Conservation (phyloP, 352 stramenopile genomes). For the Aphanomyces stellatus region DNA sequence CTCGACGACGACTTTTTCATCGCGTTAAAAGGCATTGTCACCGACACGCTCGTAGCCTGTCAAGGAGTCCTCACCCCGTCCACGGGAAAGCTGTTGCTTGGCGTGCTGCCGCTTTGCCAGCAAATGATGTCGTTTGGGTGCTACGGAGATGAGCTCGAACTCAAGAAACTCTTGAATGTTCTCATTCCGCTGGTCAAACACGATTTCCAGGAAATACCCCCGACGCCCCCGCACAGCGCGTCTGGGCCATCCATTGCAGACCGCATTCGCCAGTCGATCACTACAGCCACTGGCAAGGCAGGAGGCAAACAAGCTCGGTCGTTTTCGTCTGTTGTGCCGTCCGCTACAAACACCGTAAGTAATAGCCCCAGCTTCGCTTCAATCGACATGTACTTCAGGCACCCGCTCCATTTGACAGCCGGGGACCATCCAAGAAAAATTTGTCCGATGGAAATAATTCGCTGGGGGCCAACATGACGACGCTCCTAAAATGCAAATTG, state of each 20-base stretch:
- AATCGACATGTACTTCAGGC: too few relatives aligned
- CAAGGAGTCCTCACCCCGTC: neutral
- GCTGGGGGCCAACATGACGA: neutral
- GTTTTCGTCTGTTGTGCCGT: too few relatives aligned
- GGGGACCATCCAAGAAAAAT: too few relatives aligned
- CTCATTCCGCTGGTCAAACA: neutral
- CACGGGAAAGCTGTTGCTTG: neutral
- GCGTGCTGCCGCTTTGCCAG: neutral
- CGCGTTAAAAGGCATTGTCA: neutral
- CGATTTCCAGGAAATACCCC: neutral
- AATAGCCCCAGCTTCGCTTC: too few relatives aligned
- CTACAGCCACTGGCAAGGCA: too few relatives aligned
- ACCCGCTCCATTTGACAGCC: too few relatives aligned
- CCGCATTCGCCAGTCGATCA: too few relatives aligned
- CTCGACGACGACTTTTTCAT: neutral
- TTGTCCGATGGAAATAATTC: too few relatives aligned
- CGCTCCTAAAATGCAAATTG: neutral
- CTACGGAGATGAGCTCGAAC: neutral
- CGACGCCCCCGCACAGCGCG: neutral
- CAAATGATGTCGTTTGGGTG: conserved; percentile 1
- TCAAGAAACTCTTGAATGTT: neutral
- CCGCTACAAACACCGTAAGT: too few relatives aligned
- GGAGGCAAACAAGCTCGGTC: too few relatives aligned
- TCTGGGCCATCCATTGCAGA: neutral
- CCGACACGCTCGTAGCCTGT: neutral